These are phyloP conservation scores for Ophiorrhiza pumila DNA, from an alignment of 257 asterid genomes.

Conservation along the genomic window DNA sequence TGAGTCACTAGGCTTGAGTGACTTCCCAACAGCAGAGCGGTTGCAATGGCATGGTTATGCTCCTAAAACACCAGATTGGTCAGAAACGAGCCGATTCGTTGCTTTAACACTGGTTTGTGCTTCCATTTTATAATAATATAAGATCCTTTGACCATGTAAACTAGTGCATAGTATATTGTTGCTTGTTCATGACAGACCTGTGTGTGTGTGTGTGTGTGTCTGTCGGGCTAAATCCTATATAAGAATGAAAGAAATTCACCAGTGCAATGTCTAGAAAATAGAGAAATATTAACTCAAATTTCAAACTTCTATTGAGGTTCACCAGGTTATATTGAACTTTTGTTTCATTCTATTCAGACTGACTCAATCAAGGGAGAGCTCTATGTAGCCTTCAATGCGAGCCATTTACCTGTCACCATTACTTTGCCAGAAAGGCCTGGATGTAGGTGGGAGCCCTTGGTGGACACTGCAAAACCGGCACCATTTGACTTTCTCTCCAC, in stretches of 20 bases:
- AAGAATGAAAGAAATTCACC: neutral
- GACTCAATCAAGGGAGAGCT: conserved; percentile 82
- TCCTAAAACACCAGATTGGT: conserved; percentile 88
- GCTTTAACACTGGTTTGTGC: conserved; percentile 75
- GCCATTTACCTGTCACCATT: conserved; percentile 65
- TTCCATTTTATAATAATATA: neutral
- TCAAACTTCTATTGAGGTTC: neutral
- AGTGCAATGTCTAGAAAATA: too few species aligned
- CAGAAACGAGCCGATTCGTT: conserved; percentile 78
- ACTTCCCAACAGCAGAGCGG: conserved; percentile 91
- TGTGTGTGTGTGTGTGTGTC: neutral
- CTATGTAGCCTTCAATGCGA: conserved; percentile 72
- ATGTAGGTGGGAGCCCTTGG: conserved; percentile 80
- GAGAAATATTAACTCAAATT: neutral
- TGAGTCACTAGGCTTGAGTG: conserved; percentile 82
- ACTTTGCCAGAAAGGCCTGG: conserved; percentile 77
- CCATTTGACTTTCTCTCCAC: conserved; percentile 69
- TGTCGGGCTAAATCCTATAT: too few species aligned
- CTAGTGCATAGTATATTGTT: neutral
- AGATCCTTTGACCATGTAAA: neutral
- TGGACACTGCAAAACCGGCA: conserved; percentile 79
- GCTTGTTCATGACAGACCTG: neutral
- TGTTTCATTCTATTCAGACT: conserved; percentile 33
- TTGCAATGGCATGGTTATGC: conserved; percentile 93
- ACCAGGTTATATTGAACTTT: neutral